Conservation (phyloP, 805 yeast genomes). For the Pichia nanzhaoensis region DNA sequence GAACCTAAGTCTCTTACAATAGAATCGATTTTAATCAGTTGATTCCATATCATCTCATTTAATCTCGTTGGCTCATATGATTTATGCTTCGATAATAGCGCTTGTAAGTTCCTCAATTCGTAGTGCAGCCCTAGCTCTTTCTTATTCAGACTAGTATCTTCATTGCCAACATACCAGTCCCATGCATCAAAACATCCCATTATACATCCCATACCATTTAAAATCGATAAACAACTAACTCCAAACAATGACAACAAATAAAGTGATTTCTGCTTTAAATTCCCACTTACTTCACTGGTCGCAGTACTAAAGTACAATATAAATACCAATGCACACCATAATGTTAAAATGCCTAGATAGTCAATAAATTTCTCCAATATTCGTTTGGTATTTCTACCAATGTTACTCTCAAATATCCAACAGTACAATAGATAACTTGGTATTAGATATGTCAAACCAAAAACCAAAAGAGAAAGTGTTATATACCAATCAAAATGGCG, state of each 20-base stretch:
- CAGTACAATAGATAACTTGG: slow-evolving; percentile 32
- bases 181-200: slow-evolving; percentile 35
- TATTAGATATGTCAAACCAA: slow-evolving; percentile 35
- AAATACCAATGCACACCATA: slow-evolving; percentile 35
- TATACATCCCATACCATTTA: slow-evolving; percentile 48
- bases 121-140: slow-evolving; percentile 19
- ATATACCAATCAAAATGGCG: slow-evolving; percentile 33
- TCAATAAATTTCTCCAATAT: background rate
- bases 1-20: slow-evolving; percentile 33
- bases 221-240: slow-evolving; percentile 40
- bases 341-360: slow-evolving; percentile 13
- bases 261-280: slow-evolving; percentile 29
- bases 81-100: slow-evolving; percentile 14
- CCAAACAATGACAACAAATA: slow-evolving; percentile 44
- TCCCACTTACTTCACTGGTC: slow-evolving; percentile 3
- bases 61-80: background rate
- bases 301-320: slow-evolving; percentile 3
- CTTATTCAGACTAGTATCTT: slow-evolving; percentile 19
- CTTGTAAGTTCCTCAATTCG: slow-evolving; percentile 25
- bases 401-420: slow-evolving; percentile 8
- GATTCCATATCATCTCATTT: background rate
- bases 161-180: slow-evolving; percentile 6
- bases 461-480: slow-evolving; percentile 33
- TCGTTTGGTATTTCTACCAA: background rate
- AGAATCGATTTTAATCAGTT: slow-evolving; percentile 6